phyloP scores from a whole-genome alignment of 345 rosid species.

The Schrenkiella parvula region DNA sequence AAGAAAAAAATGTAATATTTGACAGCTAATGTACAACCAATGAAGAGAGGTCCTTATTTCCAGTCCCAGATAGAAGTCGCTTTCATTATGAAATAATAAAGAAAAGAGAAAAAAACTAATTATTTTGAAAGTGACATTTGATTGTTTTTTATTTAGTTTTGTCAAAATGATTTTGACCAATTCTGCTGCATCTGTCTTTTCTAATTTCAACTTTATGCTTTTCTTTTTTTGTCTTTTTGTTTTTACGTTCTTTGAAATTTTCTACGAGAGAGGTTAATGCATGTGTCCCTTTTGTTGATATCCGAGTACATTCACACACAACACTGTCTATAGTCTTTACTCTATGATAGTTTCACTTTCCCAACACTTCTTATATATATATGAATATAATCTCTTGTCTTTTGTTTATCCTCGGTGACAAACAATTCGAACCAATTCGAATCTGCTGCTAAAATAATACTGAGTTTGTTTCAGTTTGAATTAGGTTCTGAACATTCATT shows the following conservation, averaged over 20 bases:
- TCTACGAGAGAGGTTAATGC: slow-evolving; percentile 17
- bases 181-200: slow-evolving; percentile 28
- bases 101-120: not conserved
- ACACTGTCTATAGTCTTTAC: not conserved
- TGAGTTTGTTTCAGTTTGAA: not conserved
- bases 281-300: slow-evolving; percentile 21
- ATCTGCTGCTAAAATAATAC: not conserved
- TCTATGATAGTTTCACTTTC: not conserved
- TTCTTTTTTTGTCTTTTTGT: not conserved
- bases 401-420: not conserved
- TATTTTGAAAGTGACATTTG: slow-evolving; percentile 29
- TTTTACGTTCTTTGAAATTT: not conserved
- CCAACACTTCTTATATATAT: not conserved
- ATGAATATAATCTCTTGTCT: slow-evolving; percentile 2
- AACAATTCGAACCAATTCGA: not conserved
- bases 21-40: slow-evolving; percentile 37
- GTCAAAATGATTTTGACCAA: slow-evolving; percentile 29
- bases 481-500: not conserved
- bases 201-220: slow-evolving; percentile 24
- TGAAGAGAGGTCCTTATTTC: slow-evolving; percentile 25
- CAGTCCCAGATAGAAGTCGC: slow-evolving; percentile 35
- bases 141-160: slow-evolving; percentile 9
- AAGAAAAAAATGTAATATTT: not conserved
- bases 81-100: slow-evolving; percentile 10
- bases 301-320: slow-evolving; percentile 25